Percentiles rank a stretch among this genome's conserved stretches.
phyloP scores from a whole-genome alignment of 495 filamentous ascomycete genomes.

The Thermothielavioides terrestris region DNA sequence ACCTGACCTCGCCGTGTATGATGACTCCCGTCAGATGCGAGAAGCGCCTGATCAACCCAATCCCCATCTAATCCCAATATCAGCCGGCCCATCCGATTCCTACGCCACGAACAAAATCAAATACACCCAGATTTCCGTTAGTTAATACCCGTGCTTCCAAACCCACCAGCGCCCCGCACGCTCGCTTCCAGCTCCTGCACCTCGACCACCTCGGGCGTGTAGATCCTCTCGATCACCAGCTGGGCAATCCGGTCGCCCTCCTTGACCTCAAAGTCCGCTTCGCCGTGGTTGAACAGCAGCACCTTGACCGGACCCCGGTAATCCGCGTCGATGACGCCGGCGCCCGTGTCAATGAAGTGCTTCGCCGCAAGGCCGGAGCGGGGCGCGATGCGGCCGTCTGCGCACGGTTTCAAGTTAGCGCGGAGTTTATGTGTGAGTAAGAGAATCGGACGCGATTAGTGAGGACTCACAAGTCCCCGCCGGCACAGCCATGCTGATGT shows the following conservation, averaged over 20 bases:
- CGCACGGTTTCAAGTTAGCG: no score
- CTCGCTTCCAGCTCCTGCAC: constrained; percentile 86
- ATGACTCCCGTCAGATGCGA: background rate
- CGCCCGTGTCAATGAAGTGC: constrained; percentile 89
- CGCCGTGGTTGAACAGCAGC: constrained; percentile 84
- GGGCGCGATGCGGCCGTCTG: constrained; percentile 87
- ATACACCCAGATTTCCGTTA: background rate
- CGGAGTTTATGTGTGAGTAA: no score
- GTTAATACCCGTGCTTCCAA: constrained; percentile 74
- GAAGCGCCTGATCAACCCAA: background rate
- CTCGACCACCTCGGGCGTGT: constrained; percentile 80
- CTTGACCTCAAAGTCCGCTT: constrained; percentile 71
- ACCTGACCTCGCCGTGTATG: background rate
- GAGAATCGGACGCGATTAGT: background rate
- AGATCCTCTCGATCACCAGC: constrained; percentile 87
- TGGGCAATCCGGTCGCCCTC: constrained; percentile 87
- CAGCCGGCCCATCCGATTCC: background rate
- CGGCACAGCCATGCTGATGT: constrained; percentile 79
- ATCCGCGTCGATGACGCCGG: constrained; percentile 95
- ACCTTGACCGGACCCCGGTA: constrained; percentile 93
- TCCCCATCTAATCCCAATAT: background rate
- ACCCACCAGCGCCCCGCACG: constrained; percentile 81
- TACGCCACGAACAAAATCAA: background rate
- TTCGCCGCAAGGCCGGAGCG: constrained; percentile 86
- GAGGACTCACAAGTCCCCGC: constrained; percentile 71